Evolutionary conservation across 345 rosid genomes (phyloP).

Genomic region (Bruguiera gymnorhiza): DNA sequence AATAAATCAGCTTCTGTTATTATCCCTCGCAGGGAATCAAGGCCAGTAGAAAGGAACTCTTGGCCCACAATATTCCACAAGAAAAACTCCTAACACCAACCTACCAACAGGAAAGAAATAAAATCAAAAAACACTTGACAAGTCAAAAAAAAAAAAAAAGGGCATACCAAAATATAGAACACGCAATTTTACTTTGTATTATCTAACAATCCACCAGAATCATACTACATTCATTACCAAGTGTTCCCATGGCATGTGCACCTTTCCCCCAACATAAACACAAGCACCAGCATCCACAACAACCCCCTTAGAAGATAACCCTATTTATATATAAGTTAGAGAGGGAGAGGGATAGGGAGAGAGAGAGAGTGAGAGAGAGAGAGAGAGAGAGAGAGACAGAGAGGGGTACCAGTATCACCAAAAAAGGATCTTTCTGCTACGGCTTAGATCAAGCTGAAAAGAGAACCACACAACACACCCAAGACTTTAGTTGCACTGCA

Average conservation of each 20-base stretch:
- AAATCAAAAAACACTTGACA: neutral
- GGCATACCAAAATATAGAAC: neutral
- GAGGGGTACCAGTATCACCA: constrained; percentile 37
- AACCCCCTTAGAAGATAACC: constrained; percentile 3
- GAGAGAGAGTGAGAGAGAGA: neutral
- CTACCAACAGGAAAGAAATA: neutral
- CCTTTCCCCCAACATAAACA: constrained; percentile 4
- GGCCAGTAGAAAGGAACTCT: constrained; percentile 13
- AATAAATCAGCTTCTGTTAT: constrained; percentile 13
- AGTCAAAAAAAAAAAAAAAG: no score
- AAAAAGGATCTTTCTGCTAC: constrained; percentile 44
- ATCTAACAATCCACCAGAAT: constrained; percentile 2
- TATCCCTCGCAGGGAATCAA: constrained; percentile 21
- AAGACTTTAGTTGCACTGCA: constrained; percentile 18
- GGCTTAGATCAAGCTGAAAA: constrained; percentile 47
- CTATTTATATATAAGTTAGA: neutral
- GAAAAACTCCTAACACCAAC: constrained; percentile 14
- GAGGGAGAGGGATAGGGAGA: no score
- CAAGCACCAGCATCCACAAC: constrained; percentile 20
- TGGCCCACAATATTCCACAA: constrained; percentile 14
- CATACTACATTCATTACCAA: neutral
- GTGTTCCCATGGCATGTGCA: constrained; percentile 2
- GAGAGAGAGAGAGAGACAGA: no score
- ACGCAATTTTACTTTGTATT: neutral
- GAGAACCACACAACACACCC: constrained; percentile 58